These are phyloP conservation scores for Xylariomycetidae sp. DNA, from an alignment of 2,329 filamentous ascomycete genomes.

Conservation along the genomic window DNA sequence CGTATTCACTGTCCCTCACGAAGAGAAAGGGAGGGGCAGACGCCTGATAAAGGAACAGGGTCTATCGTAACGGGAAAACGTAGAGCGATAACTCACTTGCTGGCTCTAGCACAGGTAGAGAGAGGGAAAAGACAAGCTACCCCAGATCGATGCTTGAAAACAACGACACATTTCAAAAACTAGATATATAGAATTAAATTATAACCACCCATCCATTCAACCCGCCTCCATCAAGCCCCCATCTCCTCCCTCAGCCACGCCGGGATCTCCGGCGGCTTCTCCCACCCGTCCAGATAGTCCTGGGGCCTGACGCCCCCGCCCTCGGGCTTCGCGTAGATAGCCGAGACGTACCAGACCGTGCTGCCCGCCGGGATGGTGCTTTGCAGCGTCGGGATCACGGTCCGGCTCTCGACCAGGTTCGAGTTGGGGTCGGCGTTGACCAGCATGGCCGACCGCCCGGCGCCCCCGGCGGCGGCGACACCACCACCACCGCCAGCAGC, in stretches of 20 bases:
- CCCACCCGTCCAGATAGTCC: constrained; percentile 58
- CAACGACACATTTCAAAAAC: too few species aligned
- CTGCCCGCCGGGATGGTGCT: constrained; percentile 54
- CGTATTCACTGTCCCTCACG: too few species aligned
- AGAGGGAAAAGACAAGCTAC: too few species aligned
- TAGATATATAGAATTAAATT: too few species aligned
- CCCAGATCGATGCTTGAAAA: too few species aligned
- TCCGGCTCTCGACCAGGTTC: constrained; percentile 69
- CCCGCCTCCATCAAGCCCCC: constrained; percentile 9
- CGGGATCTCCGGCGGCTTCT: constrained; percentile 52
- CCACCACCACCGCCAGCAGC: constrained; percentile 22
- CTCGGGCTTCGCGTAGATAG: constrained; percentile 65
- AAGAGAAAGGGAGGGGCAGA: too few species aligned
- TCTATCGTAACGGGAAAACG: too few species aligned
- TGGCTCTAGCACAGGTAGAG: too few species aligned
- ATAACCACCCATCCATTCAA: too few species aligned
- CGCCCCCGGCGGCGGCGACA: too few species aligned
- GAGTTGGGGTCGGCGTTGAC: constrained; percentile 76
- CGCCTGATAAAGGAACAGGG: too few species aligned
- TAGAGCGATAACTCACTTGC: too few species aligned
- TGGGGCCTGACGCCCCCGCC: constrained; percentile 46
- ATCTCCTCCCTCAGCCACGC: constrained; percentile 56
- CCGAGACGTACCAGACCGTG: constrained; percentile 63
- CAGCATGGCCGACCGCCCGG: constrained; percentile 59
- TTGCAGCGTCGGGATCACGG: constrained; percentile 66